These are phyloP conservation scores for Leersia perrieri DNA, from an alignment of 176 grass and related monocot species.

Conservation along the genomic window DNA sequence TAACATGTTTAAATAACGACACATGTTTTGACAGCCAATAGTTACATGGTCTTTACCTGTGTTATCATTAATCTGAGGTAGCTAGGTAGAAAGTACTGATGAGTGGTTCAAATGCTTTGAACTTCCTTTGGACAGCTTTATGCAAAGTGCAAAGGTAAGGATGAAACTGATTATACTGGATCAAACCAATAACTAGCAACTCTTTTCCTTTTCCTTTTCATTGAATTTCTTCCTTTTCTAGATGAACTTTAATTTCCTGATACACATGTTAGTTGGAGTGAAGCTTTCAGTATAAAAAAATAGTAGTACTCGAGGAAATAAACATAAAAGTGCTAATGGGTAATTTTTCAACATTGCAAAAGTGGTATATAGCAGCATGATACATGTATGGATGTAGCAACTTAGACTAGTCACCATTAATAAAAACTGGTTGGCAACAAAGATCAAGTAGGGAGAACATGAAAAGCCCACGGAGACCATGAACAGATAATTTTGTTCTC, in stretches of 20 bases:
- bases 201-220: neutral
- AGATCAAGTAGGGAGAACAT: neutral
- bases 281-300: neutral
- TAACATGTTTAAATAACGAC: neutral
- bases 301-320: neutral
- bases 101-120: slow-evolving; percentile 1
- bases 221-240: neutral
- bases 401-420: neutral
- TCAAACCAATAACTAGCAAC: slow-evolving; percentile 4
- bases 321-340: neutral
- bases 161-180: slow-evolving; percentile 33
- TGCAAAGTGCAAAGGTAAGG: slow-evolving; percentile 35
- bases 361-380: neutral
- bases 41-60: neutral
- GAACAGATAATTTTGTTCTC: neutral
- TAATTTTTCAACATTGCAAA: neutral
- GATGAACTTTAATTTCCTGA: neutral
- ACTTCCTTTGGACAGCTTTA: slow-evolving; percentile 26
- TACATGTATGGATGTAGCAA: neutral
- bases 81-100: neutral
- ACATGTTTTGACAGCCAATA: neutral
- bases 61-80: neutral
- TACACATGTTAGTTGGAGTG: neutral
- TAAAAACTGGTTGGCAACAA: neutral
- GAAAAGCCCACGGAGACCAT: neutral